Evolutionary conservation across 768 basidiomycete species (phyloP), one percentile per base, ranked within the genome.

Genomic region (Gloeopeniophorella convolvens): DNA sequence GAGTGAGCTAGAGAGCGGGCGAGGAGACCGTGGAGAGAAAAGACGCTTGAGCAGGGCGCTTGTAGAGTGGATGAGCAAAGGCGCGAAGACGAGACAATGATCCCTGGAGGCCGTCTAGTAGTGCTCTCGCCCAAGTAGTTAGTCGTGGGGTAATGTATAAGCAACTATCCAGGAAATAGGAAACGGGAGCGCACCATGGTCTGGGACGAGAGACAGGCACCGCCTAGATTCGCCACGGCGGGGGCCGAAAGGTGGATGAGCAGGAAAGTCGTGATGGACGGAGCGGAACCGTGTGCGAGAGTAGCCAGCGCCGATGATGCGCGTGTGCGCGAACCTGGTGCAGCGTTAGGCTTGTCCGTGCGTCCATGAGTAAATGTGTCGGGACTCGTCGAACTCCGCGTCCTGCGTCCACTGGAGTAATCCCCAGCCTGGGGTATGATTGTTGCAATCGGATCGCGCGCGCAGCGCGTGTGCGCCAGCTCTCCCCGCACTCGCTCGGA

Each of bases 71-170:
- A 82, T 60, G 24, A 67, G 68, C 16, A 93, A 66, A 1, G 89
- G 89, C 1, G 69, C 67, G 30, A 85, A 68, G 11, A 91, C 70
- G 9, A 91, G 76, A 30, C 77, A 76, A 36, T 72, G 77, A 65
- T 92, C 88, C 20, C 77, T 76, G 46, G 81, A 72, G 0, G 68
- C 48, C 0, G 83, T 85, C 62, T 91, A 86, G 63, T 94, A 92
- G 66, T 88, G 89, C 66, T 90, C 89, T 45, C 89, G 70, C 10
- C 89, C 86, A 13, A 94, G 71, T 36, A 94, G 70, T 87, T 91
- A n/a, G n/a, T n/a, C n/a, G n/a, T n/a, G n/a, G n/a, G n/a, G n/a
- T n/a, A n/a, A n/a, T n/a, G n/a, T n/a, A n/a, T n/a, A n/a, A n/a
- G n/a, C n/a, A n/a, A n/a, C n/a, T n/a, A n/a, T n/a, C n/a, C n/a